Evolutionary conservation across 257 asterid species (phyloP), one percentile per base, ranked within the genome.

Genomic region (Ligustrum vulgare): DNA sequence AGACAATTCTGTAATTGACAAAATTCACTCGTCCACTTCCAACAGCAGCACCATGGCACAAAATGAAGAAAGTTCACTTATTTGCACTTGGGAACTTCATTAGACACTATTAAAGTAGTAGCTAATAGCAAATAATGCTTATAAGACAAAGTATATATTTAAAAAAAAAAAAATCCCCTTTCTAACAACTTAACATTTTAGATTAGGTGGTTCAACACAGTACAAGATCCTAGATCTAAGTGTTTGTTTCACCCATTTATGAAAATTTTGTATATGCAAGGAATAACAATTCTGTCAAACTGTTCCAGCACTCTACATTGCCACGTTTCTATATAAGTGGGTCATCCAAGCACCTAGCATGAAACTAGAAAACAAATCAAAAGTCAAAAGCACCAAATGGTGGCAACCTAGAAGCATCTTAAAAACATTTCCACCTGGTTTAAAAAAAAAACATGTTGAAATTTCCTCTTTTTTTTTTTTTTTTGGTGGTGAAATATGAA

Each of bases 341-440:
- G 66, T 15, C 66, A 0, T 23, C 66, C 32, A 58, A 58, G 8
- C 15, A 58, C 34, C 34, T 7, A 58, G 43, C 45, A 20, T 15
- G 51, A 56, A 58, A 35, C 34, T 51, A 72, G 20, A 20, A 45
- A 72, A 18, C 41, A 31, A 49, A 1, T 15, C 60, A 18, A 49
- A 49, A 18, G 60, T 15, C 23, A 16, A 49, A 49, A 49, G 60
- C 60, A 49, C 20, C 18, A 51, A 15, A 51, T 71, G 45, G 47
- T 11, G 32, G 41, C 41, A 45, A 43, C 23, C 7, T 18, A 33
- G 45, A 51, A 70, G 23, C 31, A 9, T 4, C 62, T 49, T 49
- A 15, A 49, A 15, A 49, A 49, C 37, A 45, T 63, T 70, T 74
- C 72, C 75, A 41, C 64, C 51, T 5, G 8, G n/a, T 43, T 39